Base-by-base conservation (phyloP, 2,329 filamentous ascomycete genomes). In the Botryotinia narcissicola region DNA sequence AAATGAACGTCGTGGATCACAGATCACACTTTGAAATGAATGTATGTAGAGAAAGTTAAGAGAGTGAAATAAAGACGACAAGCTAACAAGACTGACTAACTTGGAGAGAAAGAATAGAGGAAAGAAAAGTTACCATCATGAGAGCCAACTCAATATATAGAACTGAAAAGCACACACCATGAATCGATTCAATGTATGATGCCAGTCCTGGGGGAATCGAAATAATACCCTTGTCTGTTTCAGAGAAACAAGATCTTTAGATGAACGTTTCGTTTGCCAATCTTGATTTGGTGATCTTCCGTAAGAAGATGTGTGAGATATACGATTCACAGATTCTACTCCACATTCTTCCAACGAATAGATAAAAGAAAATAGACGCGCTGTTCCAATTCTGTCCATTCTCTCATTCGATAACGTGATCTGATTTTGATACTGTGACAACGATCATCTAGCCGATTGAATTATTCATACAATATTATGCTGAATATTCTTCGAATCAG, bases 1-100 rank as follows among this genome's bases (percentile, higher is more conserved):
- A 68, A 76, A 68, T 59, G 70, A 62, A 78, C 75, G 54, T 79
- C 48, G 64, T 63, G 54, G 64, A 68, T 68, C 64, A 54, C 64
- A 68, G 64, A 68, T 68, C 64, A 40, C 64, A 68, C 46, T 68
- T 29, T 68, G 64, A 68, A 68, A 68, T 22, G 64, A 68, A 68
- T 9, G 64, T 68, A 9, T 68, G 14, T 54, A 25, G 35, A 35
- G 48, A 37, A 68, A 29, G 40, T n/a, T 20, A 72, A 66, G 44
- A 46, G 46, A 66, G 35, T 44, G 40, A 46, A 68, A 60, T 29
- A 20, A n/a, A 12, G 32, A 59, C 29, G 25, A 37, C 18, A 14
- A 68, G 22, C 22, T 59, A 42, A 32, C 18, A 68, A 60, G 70
- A 72, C 62, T 72, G 70, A 72, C 62, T 72, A 35, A 63, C 71